Conservation (phyloP, 805 yeast species). For the Saccharomyces eubayanus region DNA sequence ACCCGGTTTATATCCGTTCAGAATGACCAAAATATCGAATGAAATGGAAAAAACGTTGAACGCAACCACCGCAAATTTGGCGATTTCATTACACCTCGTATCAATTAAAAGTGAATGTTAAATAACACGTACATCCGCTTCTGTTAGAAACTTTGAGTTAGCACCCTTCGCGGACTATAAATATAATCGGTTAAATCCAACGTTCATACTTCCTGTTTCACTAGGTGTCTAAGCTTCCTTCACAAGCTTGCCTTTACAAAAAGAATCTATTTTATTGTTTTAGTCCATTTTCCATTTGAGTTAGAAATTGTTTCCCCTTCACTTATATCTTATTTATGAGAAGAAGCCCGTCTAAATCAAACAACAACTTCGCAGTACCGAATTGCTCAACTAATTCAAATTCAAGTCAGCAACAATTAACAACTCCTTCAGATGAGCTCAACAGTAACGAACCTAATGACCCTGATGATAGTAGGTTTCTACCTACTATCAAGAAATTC, state of each 20-base stretch:
- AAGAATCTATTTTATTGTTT: background rate
- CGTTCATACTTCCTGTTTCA: background rate
- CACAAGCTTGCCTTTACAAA: background rate
- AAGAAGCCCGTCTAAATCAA: constrained; percentile 56
- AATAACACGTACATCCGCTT: background rate
- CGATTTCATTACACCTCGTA: background rate
- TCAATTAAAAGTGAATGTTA: background rate
- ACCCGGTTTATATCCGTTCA: background rate
- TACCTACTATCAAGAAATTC: constrained; percentile 30
- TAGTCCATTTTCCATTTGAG: background rate
- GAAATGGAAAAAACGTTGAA: background rate
- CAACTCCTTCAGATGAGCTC: constrained; percentile 28
- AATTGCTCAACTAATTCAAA: constrained; percentile 23
- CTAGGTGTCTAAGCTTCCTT: background rate
- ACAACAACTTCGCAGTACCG: constrained; percentile 33
- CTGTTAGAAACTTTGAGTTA: background rate
- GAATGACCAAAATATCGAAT: background rate
- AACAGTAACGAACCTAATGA: constrained; percentile 35
- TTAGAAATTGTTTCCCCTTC: background rate
- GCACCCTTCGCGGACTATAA: background rate
- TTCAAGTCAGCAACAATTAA: constrained; percentile 21
- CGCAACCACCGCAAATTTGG: background rate
- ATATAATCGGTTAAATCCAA: background rate
- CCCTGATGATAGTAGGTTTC: constrained; percentile 41
- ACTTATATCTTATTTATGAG: constrained; percentile 37